Conservation (phyloP, 2,329 filamentous ascomycete species). For the Talaromyces albobiverticillius region DNA sequence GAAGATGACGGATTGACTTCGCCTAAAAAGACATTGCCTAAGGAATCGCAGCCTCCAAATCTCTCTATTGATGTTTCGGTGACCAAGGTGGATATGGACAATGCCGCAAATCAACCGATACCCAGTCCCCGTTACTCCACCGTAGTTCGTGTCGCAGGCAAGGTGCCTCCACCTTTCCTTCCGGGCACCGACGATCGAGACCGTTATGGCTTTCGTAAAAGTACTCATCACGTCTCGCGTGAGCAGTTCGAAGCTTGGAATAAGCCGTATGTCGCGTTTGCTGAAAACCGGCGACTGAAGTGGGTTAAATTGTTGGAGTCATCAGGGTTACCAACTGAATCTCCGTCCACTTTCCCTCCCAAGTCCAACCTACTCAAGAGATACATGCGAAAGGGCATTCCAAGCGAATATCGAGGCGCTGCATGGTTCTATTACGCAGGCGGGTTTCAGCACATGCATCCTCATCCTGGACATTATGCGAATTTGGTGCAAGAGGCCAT, state of each 20-base stretch:
- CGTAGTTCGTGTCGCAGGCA: slow-evolving; percentile 30
- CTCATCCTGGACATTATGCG: slow-evolving; percentile 74
- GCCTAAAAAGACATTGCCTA: slow-evolving; percentile 13
- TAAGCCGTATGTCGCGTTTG: slow-evolving; percentile 68
- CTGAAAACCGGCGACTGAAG: slow-evolving; percentile 72
- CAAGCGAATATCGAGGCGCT: slow-evolving; percentile 88
- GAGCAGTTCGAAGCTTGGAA: slow-evolving; percentile 84
- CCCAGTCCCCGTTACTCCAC: slow-evolving; percentile 24
- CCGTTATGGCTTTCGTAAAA: slow-evolving; percentile 89
- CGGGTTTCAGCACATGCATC: slow-evolving; percentile 73
- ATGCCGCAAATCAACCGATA: slow-evolving; percentile 18
- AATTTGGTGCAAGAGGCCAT: slow-evolving; percentile 66
- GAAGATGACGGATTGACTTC: slow-evolving; percentile 3
- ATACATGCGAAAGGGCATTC: slow-evolving; percentile 89
- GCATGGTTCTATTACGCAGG: slow-evolving; percentile 97
- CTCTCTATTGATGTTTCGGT: slow-evolving; percentile 8
- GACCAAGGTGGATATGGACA: not conserved
- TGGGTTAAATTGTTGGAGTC: slow-evolving; percentile 78
- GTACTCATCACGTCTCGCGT: slow-evolving; percentile 71
- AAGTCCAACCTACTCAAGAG: slow-evolving; percentile 81
- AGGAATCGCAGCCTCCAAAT: slow-evolving; percentile 7
- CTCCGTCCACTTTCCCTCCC: slow-evolving; percentile 74
- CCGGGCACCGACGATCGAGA: slow-evolving; percentile 56
- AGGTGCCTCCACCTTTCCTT: slow-evolving; percentile 36
- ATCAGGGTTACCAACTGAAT: slow-evolving; percentile 67